These are phyloP conservation scores for Colletotrichum magnum DNA, from an alignment of 2,329 filamentous ascomycete genomes.

Conservation along the genomic window DNA sequence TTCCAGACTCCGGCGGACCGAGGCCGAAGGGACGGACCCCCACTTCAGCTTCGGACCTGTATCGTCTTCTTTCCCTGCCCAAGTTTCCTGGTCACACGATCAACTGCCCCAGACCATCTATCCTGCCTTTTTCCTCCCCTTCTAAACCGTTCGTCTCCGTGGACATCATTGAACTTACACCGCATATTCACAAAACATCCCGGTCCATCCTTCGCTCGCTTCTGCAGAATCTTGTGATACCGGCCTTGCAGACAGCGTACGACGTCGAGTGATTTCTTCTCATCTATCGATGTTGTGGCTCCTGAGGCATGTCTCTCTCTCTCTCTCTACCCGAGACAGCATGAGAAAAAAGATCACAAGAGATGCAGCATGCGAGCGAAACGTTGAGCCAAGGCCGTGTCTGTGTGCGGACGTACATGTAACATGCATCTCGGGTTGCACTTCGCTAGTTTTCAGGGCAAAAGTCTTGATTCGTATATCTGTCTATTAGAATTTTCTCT, in stretches of 20 bases:
- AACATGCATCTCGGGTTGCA: neutral
- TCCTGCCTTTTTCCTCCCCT: no score
- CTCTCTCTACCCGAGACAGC: neutral
- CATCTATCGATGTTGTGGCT: neutral
- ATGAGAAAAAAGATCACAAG: no score
- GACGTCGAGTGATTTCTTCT: neutral
- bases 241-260: neutral
- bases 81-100: no score
- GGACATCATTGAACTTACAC: neutral
- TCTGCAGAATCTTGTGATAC: slow-evolving; percentile 8
- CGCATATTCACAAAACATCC: neutral
- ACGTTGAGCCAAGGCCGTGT: neutral
- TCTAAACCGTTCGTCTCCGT: neutral
- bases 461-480: neutral
- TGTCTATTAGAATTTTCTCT: neutral
- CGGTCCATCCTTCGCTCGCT: neutral
- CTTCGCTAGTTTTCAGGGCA: neutral
- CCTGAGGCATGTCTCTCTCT: neutral
- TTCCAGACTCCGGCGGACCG: no score
- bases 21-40: no score
- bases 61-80: no score
- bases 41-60: no score
- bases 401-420: neutral
- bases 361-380: neutral
- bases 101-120: no score